Evolutionary conservation across 805 yeast species (phyloP).

Genomic region (Huiozyma sinensis): DNA sequence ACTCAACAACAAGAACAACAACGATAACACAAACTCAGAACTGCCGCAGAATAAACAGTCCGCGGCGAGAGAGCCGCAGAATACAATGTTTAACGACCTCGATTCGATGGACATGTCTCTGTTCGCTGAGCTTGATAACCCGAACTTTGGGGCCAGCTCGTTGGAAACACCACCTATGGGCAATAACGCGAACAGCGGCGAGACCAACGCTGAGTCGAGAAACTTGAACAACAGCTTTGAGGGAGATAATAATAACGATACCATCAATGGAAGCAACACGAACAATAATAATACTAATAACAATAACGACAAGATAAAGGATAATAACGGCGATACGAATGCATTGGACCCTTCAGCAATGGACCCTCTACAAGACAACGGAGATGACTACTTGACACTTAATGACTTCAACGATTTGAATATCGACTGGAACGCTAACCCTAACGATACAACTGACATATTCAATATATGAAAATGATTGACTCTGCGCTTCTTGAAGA

Average conservation of each 20-base stretch:
- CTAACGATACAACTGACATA: constrained; percentile 13
- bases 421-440: constrained; percentile 24
- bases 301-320: constrained; percentile 2
- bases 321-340: constrained; percentile 1
- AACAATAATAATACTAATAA: constrained; percentile 3
- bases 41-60: neutral
- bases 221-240: neutral
- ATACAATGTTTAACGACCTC: constrained; percentile 11
- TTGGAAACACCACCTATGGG: constrained; percentile 9
- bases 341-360: neutral
- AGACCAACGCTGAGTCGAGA: neutral
- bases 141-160: constrained; percentile 19
- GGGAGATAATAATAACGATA: neutral
- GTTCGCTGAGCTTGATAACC: constrained; percentile 25
- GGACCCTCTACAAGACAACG: constrained; percentile 11
- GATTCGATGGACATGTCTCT: constrained; percentile 24
- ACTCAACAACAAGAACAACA: neutral
- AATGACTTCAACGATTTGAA: constrained; percentile 29
- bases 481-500: no score
- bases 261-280: neutral
- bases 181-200: constrained; percentile 1
- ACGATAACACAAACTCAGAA: neutral
- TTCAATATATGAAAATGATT: constrained; percentile 1
- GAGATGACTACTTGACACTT: constrained; percentile 26
- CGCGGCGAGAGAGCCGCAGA: neutral